Conservation (phyloP, 352 stramenopile genomes). For the Phytophthora multivora region DNA sequence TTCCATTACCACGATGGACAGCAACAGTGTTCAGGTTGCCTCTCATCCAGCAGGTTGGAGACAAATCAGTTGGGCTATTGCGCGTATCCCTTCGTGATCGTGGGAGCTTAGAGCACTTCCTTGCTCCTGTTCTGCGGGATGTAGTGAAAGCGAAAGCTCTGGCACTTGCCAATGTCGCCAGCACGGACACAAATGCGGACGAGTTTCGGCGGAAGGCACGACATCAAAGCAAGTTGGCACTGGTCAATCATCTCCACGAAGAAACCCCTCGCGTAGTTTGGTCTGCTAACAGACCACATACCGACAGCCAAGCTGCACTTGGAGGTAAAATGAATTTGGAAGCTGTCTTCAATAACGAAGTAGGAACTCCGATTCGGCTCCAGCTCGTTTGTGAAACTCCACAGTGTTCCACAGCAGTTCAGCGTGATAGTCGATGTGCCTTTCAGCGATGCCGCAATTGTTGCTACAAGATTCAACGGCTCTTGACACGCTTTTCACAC, state of each 20-base stretch:
- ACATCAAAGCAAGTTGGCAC: slow-evolving; percentile 58
- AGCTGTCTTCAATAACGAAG: not conserved
- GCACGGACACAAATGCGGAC: slow-evolving; percentile 35
- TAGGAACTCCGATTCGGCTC: slow-evolving; percentile 3
- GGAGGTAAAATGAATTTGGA: slow-evolving; percentile 14
- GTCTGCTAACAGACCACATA: slow-evolving; percentile 48
- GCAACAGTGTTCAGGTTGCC: slow-evolving; percentile 1
- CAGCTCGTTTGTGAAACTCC: slow-evolving; percentile 37
- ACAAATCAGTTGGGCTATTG: slow-evolving; percentile 12
- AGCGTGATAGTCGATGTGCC: slow-evolving; percentile 45
- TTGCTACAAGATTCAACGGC: slow-evolving; percentile 69
- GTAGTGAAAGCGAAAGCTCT: slow-evolving; percentile 6
- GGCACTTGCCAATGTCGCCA: not conserved
- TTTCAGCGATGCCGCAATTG: slow-evolving; percentile 66
- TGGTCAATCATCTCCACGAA: slow-evolving; percentile 49
- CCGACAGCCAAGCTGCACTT: slow-evolving; percentile 5
- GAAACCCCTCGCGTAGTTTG: slow-evolving; percentile 55
- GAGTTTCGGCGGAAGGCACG: slow-evolving; percentile 68
- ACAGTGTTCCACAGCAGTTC: slow-evolving; percentile 40
- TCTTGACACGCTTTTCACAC: slow-evolving; percentile 33
- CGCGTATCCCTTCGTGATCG: slow-evolving; percentile 27
- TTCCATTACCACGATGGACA: slow-evolving; percentile 16
- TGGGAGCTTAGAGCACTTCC: slow-evolving; percentile 38
- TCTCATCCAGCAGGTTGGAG: slow-evolving; percentile 1
- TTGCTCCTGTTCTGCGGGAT: slow-evolving; percentile 23